Base-by-base conservation (phyloP, 2,329 filamentous ascomycete genomes). In the Macrophomina phaseolina region DNA sequence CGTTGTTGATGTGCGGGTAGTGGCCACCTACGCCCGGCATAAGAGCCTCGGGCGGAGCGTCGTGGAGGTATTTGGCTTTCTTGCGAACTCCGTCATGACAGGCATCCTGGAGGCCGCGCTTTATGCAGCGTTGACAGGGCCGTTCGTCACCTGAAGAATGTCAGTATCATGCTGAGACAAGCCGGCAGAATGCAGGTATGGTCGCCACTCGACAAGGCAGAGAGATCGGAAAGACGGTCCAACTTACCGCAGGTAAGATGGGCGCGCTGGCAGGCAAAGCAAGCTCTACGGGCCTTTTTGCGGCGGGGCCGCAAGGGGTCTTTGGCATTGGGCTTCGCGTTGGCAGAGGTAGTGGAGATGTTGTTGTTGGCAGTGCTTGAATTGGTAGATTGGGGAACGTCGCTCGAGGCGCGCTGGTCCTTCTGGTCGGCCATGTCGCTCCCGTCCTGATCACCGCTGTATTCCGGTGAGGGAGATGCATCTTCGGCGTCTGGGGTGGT, bases 41-140 rank as follows among this genome's bases (percentile, higher is more conserved):
- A 69, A 97, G 84, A 53, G 93, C 93, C 77, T 96, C 93, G 63
- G 93, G 89, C 42, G 94, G 94, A 32, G 94, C 93, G 84, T 98
- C 95, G 76, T 98, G 94, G 66, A 99, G 91, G 79, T 99, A 99
- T 79, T 99, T 99, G 63, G 95, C 95, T 85, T 98, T 99, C 81
- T 99, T 99, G 70, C 95, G 91, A 62, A 98, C 93, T 64, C 95
- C 95, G 76, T 99, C 95, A 78, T 97, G 93, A 76, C 95, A 99
- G 68, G 89, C 89, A 77, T 97, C 93, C 74, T 93, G 91, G 28
- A 98, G 87, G 53, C 93, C 92, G 73, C 95, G 90, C 80, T 97
- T 97, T 73, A 98, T 93, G 78, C 95, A 99, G 74, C 95, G 86
- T 75, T 93, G 89, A 77, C 95, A 99, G 64, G 95, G 95, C 72